phyloP scores from a whole-genome alignment of 179 eudicot species.

The Silene coronaria region DNA sequence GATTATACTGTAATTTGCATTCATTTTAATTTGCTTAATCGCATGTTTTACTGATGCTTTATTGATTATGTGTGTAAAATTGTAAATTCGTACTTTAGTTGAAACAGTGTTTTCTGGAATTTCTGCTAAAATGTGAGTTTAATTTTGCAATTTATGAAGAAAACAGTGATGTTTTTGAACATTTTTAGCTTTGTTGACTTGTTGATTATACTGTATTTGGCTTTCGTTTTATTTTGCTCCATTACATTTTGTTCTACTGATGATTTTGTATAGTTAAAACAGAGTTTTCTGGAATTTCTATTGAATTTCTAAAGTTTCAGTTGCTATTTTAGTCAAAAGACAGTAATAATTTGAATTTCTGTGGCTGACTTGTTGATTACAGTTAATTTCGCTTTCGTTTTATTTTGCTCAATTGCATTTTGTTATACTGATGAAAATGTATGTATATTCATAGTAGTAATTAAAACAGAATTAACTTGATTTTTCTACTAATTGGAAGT shows the following conservation, averaged over 20 bases:
- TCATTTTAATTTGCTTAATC: neutral
- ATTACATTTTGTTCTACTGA: neutral
- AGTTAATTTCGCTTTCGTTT: too few species aligned
- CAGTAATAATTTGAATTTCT: neutral
- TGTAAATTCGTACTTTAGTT: neutral
- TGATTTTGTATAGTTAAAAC: neutral
- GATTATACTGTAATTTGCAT: neutral
- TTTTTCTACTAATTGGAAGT: conserved; percentile 23
- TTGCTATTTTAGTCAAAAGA: too few species aligned
- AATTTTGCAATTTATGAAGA: neutral
- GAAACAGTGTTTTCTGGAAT: neutral
- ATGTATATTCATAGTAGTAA: too few species aligned
- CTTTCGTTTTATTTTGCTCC: neutral
- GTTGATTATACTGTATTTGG: neutral
- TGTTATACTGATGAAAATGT: neutral
- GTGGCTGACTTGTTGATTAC: too few species aligned
- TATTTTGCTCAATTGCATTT: neutral
- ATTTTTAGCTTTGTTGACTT: neutral
- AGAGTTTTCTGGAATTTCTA: conserved; percentile 7
- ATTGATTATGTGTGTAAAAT: neutral
- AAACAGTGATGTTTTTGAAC: neutral
- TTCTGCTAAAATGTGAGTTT: neutral
- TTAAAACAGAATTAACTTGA: neutral
- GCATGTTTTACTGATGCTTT: neutral
- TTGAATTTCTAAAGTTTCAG: neutral